Base-by-base conservation (phyloP, 1,284 basidiomycete species). In the Papiliotrema fonsecae region DNA sequence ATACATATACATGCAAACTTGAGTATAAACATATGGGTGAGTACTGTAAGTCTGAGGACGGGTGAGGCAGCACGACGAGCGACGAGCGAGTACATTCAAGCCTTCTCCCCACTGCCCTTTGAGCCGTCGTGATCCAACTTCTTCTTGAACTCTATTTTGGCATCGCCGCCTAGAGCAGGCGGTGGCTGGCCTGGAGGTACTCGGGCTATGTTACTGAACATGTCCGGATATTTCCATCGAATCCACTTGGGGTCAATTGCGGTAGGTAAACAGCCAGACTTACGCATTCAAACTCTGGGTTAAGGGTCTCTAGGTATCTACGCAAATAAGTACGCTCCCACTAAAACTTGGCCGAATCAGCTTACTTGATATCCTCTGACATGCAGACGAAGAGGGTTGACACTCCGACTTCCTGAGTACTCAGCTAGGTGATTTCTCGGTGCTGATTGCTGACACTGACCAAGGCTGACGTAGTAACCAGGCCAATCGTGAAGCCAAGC, bases 371-470 rank as follows among this genome's bases (percentile, higher is more conserved):
- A 27, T 45, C 32, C 32, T 45, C 43, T 18, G 43, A 45, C 31
- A 45, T 45, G 43, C 43, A 45, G 19, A 45, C 43, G 32, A 45
- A 45, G n/a, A 45, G n/a, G 16, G 43, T 45, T 16, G 43, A 45
- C 9, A 45, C 43, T 10, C 43, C 43, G 10, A 37, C 24, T 19
- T 37, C 28, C 42, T 43, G 39, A 9, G 9, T 31, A 16, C 13
- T 41, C 19, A 21, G 39, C 21, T 24, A 18, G 14, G 16, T 18
- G 19, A 11, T 26, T 26, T 41, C 19, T 24, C 11, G 39, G 11
- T 6, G 14, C 11, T 41, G 39, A 13, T 37, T 10, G 11, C 19
- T 37, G 42, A 31, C 30, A 30, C 42, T 7, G 28, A 43, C 43
- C 14, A 45, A 16, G 7, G 43, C 43, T n/a, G 43, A 36, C 18